Percentiles rank a stretch among this genome's conserved stretches.
Evolutionary conservation across 1,284 basidiomycete genomes (phyloP).

Genomic region (Gomphus sp.): DNA sequence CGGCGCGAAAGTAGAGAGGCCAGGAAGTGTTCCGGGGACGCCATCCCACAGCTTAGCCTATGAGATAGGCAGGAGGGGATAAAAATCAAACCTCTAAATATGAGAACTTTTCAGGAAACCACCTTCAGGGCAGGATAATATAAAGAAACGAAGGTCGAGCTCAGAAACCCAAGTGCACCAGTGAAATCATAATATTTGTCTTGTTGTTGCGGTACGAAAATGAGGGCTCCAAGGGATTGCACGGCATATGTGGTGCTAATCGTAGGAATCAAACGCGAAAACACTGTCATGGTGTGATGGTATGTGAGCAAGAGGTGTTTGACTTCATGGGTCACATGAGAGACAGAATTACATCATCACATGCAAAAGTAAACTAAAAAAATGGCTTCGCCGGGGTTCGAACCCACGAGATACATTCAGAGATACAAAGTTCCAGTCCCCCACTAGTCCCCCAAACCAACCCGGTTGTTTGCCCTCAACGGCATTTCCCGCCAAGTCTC

Average conservation of each 20-base stretch:
- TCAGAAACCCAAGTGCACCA: slow-evolving; percentile 61
- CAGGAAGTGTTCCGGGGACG: slow-evolving; percentile 28
- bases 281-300: slow-evolving; percentile 22
- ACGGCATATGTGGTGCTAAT: slow-evolving; percentile 28
- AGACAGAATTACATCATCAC: no score
- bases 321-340: background rate
- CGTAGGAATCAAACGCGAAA: slow-evolving; percentile 30
- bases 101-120: background rate
- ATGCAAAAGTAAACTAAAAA: no score
- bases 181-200: slow-evolving; percentile 36
- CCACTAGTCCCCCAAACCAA: slow-evolving; percentile 11
- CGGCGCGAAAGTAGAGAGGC: slow-evolving; percentile 43
- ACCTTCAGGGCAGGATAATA: slow-evolving; percentile 46
- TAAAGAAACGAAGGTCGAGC: slow-evolving; percentile 52
- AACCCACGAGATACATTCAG: no score
- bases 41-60: slow-evolving; percentile 35
- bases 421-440: no score
- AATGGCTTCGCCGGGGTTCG: no score
- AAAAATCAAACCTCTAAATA: background rate
- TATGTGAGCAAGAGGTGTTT: background rate
- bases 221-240: slow-evolving; percentile 17
- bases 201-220: background rate
- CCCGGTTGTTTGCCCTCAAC: slow-evolving; percentile 14
- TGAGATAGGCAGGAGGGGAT: background rate
- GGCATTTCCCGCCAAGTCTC: slow-evolving; percentile 9